A percentile compares a stretch with the other conserved stretches of the same genome.
phyloP scores from a whole-genome alignment of 1,284 basidiomycete species.

The Chondrostereum purpureum region DNA sequence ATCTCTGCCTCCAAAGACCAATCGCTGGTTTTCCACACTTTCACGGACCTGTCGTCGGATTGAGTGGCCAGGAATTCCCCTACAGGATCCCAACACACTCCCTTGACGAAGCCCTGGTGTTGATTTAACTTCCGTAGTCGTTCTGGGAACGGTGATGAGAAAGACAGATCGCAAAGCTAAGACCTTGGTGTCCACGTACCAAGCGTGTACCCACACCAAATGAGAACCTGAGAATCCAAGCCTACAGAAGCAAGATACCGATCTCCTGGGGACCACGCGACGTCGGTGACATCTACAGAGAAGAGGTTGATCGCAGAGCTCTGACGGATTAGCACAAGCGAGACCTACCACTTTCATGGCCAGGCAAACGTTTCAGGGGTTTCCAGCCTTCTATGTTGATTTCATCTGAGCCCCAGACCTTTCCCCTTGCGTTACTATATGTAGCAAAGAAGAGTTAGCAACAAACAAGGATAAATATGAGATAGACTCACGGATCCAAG shows the following conservation, averaged over 20 bases:
- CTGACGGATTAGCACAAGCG: background rate
- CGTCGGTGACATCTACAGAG: constrained; percentile 81
- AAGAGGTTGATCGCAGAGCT: background rate
- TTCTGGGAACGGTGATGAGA: no score
- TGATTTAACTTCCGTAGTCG: constrained; percentile 77
- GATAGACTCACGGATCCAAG: constrained; percentile 76
- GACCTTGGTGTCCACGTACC: constrained; percentile 39
- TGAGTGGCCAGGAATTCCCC: constrained; percentile 96
- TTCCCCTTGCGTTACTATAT: constrained; percentile 68
- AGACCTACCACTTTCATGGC: constrained; percentile 80
- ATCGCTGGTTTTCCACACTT: constrained; percentile 93
- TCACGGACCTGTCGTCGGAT: constrained; percentile 93
- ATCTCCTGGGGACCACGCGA: constrained; percentile 93
- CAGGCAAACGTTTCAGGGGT: constrained; percentile 83
- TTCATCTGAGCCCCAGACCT: constrained; percentile 89
- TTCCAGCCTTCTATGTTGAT: constrained; percentile 98
- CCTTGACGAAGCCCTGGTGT: constrained; percentile 97
- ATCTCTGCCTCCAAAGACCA: constrained; percentile 86
- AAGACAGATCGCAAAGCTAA: background rate
- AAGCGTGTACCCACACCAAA: constrained; percentile 90
- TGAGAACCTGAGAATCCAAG: constrained; percentile 83
- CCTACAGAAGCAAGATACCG: constrained; percentile 92
- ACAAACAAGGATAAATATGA: constrained; percentile 4
- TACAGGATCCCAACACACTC: constrained; percentile 97
- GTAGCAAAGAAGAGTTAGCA: no score